phyloP scores from a whole-genome alignment of 1,284 basidiomycete genomes.

The Leccinum ponderosum region DNA sequence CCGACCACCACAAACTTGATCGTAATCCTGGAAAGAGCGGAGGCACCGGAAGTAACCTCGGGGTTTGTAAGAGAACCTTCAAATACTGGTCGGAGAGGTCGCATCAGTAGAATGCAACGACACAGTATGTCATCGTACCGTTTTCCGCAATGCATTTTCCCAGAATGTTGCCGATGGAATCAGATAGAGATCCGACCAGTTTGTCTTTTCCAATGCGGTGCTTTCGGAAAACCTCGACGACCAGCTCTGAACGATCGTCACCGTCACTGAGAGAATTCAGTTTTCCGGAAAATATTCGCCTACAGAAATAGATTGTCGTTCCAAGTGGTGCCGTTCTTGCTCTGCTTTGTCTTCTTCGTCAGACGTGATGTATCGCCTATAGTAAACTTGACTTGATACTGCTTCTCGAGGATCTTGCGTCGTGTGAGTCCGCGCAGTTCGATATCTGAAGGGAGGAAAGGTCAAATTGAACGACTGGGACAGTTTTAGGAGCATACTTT shows the following conservation, averaged over 20 bases:
- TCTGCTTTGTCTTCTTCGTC: neutral
- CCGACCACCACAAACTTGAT: no score
- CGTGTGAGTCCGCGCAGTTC: no score
- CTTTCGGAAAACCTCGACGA: neutral
- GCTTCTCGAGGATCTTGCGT: no score
- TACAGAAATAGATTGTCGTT: neutral
- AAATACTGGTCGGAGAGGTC: no score
- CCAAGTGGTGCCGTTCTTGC: neutral
- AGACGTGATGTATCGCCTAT: neutral
- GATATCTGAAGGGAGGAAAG: no score
- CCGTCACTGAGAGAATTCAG: neutral
- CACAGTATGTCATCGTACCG: neutral
- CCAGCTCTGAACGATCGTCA: neutral
- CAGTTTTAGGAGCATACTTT: no score
- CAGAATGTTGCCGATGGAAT: neutral
- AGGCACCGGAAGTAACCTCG: no score
- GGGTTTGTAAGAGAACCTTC: no score
- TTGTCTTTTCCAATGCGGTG: neutral
- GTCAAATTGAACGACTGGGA: no score
- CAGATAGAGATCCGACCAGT: neutral
- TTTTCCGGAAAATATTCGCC: neutral
- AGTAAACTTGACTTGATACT: neutral
- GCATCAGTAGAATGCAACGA: no score
- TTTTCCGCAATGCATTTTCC: neutral
- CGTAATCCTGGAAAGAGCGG: no score